These are phyloP conservation scores for Calonectria crousiana DNA, from an alignment of 2,329 filamentous ascomycete species.

Conservation along the genomic window DNA sequence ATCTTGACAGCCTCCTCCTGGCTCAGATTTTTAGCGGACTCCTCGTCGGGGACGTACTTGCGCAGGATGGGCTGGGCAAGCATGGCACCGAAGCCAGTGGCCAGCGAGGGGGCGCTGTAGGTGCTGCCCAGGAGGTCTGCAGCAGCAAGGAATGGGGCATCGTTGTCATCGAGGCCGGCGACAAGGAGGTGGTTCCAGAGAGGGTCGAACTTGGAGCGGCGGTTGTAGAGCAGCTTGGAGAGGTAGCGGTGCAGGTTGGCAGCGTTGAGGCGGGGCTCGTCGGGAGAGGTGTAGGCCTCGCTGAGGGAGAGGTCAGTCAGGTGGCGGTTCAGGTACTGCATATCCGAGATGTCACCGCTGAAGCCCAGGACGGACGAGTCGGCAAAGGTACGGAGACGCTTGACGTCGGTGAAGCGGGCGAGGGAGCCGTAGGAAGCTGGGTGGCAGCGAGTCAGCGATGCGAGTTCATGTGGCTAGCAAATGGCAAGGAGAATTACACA, in stretches of 20 bases:
- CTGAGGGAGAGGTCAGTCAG: constrained; percentile 87
- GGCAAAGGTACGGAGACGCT: constrained; percentile 92
- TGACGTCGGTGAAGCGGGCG: constrained; percentile 95
- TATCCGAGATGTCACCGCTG: constrained; percentile 97
- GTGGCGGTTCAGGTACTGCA: constrained; percentile 97
- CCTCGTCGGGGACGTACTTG: constrained; percentile 86
- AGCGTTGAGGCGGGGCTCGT: constrained; percentile 75
- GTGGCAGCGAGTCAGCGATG: constrained; percentile 17
- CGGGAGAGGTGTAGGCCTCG: constrained; percentile 79
- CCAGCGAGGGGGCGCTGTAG: constrained; percentile 87
- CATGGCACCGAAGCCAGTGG: constrained; percentile 94
- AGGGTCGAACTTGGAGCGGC: constrained; percentile 94
- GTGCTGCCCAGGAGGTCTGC: constrained; percentile 95
- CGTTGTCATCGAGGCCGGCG: constrained; percentile 84
- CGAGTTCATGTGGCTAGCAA: neutral
- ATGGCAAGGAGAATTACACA: constrained; percentile 55
- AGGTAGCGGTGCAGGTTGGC: constrained; percentile 98
- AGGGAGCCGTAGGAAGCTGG: constrained; percentile 96
- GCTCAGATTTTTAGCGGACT: constrained; percentile 75
- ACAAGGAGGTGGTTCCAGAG: constrained; percentile 97
- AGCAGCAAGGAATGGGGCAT: constrained; percentile 88
- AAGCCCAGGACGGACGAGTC: constrained; percentile 88
- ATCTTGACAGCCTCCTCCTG: constrained; percentile 84
- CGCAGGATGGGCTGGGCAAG: constrained; percentile 94
- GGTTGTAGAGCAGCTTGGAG: constrained; percentile 94